Base-by-base conservation (phyloP, 2,329 filamentous ascomycete species). In the Fusarium nodosum region DNA sequence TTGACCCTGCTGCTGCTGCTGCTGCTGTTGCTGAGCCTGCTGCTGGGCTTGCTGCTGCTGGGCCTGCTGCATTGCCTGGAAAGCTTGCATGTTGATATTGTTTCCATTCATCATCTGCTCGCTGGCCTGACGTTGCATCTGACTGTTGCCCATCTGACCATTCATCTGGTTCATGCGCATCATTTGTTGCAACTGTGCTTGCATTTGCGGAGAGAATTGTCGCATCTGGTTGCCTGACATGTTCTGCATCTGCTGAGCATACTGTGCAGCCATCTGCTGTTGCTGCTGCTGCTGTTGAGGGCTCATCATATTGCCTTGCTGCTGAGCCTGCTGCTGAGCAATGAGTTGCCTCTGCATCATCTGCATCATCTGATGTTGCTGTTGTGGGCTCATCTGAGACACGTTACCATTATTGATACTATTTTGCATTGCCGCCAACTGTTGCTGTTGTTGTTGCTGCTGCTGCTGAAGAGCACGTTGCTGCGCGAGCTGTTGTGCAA, bases 401-500 rank as follows among this genome's bases (percentile, higher is more conserved):
- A 84, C 79, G 51, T 75, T 78, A 20, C 68, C 72, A 41, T 77
- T 77, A 58, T 79, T 76, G 56, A 74, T 75, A 56, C 75, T 79
- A 55, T 76, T 82, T 54, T 82, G 81, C 74, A 81, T 77, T 7
- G 44, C 44, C 20, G 77, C 78, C 39, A 79, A 77, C 72, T 80
- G 77, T 65, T 84, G 82, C 68, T 84, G 82, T 46, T 84, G 82
- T 24, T 24, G 24, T 38, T 84, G 82, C 44, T 83, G n/a, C 7
- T 56, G 56, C 82, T 78, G 53, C 84, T 76, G 7, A 34, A 66
- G 26, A 12, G 78, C 80, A 28, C 84, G 81, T 58, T 83, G 82
- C 60, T 88, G 85, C 7, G 82, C 81, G 38, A 88, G 78, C 56
- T 86, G 85, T 5, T 82, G 80, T 72, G 81, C 77, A 20, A 79